Evolutionary conservation across 495 filamentous ascomycete genomes (phyloP).

Genomic region (Aspergillus mulundensis): DNA sequence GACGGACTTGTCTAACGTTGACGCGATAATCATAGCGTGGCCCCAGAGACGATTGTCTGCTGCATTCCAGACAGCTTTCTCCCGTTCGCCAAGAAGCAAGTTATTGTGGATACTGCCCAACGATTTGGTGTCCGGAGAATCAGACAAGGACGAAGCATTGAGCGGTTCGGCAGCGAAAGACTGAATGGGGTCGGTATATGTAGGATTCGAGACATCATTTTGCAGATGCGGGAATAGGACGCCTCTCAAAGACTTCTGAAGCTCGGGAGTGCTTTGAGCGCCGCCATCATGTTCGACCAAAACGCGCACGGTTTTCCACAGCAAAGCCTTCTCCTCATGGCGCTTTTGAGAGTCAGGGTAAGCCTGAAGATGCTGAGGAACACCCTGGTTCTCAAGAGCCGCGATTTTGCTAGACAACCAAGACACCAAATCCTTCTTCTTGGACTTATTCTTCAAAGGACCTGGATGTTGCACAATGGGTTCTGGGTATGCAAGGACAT

Average conservation of each 20-base stretch:
- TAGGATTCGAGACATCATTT: slow-evolving; percentile 28
- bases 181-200: slow-evolving; percentile 19
- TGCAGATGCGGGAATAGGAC: slow-evolving; percentile 65
- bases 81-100: slow-evolving; percentile 75
- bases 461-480: slow-evolving; percentile 80
- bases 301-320: slow-evolving; percentile 82
- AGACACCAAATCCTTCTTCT: slow-evolving; percentile 86
- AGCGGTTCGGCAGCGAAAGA: slow-evolving; percentile 26
- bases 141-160: slow-evolving; percentile 39
- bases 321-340: slow-evolving; percentile 72
- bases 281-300: slow-evolving; percentile 83
- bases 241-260: slow-evolving; percentile 68
- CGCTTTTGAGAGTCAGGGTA: slow-evolving; percentile 58
- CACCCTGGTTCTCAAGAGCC: slow-evolving; percentile 59
- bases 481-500: slow-evolving; percentile 64
- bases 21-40: slow-evolving; percentile 89
- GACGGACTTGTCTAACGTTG: slow-evolving; percentile 61
- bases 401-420: slow-evolving; percentile 79
- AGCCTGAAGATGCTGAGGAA: slow-evolving; percentile 45
- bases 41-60: slow-evolving; percentile 95
- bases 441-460: slow-evolving; percentile 79
- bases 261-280: slow-evolving; percentile 66
- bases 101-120: slow-evolving; percentile 65
- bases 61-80: slow-evolving; percentile 90
- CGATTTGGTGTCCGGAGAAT: slow-evolving; percentile 62